A percentile compares a stretch with the other conserved stretches of the same genome.
Evolutionary conservation across 805 yeast species (phyloP).

Genomic region (Suhomyces canberraensis): DNA sequence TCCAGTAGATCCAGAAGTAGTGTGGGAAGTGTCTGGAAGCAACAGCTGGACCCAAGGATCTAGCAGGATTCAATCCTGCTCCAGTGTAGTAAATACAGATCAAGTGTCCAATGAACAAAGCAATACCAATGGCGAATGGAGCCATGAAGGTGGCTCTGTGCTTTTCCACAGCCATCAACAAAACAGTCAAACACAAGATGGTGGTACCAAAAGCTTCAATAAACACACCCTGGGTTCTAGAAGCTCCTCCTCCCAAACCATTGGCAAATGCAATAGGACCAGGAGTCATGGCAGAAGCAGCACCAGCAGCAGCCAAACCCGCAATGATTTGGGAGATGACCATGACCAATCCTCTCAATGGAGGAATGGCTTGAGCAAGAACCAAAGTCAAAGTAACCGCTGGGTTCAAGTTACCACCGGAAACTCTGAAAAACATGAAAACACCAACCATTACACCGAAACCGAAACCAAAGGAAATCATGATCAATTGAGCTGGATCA

Average conservation of each 20-base stretch:
- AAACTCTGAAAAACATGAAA: constrained; percentile 64
- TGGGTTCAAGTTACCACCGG: constrained; percentile 90
- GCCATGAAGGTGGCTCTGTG: constrained; percentile 73
- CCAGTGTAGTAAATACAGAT: constrained; percentile 81
- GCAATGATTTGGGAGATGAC: constrained; percentile 69
- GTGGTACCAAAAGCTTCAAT: constrained; percentile 80
- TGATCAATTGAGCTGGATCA: constrained; percentile 63
- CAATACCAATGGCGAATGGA: constrained; percentile 78
- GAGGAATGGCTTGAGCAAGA: constrained; percentile 71
- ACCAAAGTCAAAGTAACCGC: constrained; percentile 76
- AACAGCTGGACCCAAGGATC: constrained; percentile 80
- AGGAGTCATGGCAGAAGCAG: constrained; percentile 81
- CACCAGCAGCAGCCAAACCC: constrained; percentile 92
- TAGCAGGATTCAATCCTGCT: constrained; percentile 90
- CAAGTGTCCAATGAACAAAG: constrained; percentile 79
- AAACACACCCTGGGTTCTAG: constrained; percentile 72
- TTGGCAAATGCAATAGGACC: constrained; percentile 72
- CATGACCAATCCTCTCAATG: constrained; percentile 66
- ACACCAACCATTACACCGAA: constrained; percentile 77
- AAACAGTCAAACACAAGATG: constrained; percentile 69
- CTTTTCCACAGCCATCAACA: constrained; percentile 82
- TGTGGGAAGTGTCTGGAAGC: constrained; percentile 70
- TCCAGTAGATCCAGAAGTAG: constrained; percentile 92
- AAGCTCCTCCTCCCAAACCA: constrained; percentile 66
- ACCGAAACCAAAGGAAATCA: constrained; percentile 87